Evolutionary conservation across 2,329 filamentous ascomycete species (phyloP).

Genomic region (Ilyonectria mors-panacis): DNA sequence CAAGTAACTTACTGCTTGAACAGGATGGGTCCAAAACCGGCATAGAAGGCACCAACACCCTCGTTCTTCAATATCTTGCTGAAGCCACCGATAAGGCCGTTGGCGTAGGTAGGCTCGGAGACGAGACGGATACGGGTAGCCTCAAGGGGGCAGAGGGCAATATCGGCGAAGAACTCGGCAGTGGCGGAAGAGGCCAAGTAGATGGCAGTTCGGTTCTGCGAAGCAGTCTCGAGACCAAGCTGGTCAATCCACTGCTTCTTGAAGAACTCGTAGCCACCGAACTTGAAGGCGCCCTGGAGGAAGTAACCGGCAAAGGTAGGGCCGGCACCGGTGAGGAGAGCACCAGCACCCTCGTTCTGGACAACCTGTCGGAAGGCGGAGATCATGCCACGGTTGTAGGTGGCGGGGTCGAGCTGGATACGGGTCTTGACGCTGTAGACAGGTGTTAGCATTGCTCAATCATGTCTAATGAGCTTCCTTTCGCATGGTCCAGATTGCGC

Average conservation of each 20-base stretch:
- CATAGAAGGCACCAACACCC: conserved; percentile 90
- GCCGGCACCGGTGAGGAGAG: conserved; percentile 87
- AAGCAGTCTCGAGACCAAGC: conserved; percentile 83
- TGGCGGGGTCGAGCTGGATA: conserved; percentile 91
- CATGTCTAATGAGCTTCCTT: neutral
- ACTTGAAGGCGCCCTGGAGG: conserved; percentile 94
- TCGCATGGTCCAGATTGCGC: neutral
- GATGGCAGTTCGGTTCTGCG: conserved; percentile 84
- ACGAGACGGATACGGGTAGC: conserved; percentile 95
- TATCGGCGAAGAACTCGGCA: conserved; percentile 80
- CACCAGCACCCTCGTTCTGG: conserved; percentile 86
- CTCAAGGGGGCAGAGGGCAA: conserved; percentile 92
- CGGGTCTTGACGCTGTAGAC: conserved; percentile 87
- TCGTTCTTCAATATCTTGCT: conserved; percentile 86
- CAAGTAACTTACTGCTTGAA: conserved; percentile 65
- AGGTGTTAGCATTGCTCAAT: conserved; percentile 35
- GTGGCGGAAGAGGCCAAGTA: conserved; percentile 80
- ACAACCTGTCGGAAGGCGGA: conserved; percentile 91
- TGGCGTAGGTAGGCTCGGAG: conserved; percentile 88
- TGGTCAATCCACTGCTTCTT: conserved; percentile 90
- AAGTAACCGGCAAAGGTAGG: conserved; percentile 93
- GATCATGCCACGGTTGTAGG: conserved; percentile 90
- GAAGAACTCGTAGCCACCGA: conserved; percentile 96
- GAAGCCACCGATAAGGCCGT: conserved; percentile 84
- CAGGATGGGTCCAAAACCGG: conserved; percentile 88